Conservation (phyloP, 768 basidiomycete species). For the Xanthoconium purpureum region DNA sequence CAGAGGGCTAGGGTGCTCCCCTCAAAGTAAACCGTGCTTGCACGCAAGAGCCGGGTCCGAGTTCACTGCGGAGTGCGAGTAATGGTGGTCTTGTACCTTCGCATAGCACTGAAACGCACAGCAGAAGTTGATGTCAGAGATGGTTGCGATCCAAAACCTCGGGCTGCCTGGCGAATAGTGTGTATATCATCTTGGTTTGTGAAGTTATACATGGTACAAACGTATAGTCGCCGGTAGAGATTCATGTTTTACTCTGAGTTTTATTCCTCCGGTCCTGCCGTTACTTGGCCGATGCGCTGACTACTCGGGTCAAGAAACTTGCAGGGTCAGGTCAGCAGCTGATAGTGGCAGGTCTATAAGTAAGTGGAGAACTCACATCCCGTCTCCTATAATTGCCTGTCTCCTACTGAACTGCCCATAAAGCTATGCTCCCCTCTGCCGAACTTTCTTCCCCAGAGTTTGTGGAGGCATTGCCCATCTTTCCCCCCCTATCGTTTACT, state of each 20-base stretch:
- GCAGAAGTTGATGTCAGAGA: background rate
- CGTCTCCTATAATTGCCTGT: too few species aligned
- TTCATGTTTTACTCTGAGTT: too few species aligned
- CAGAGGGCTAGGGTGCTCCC: too few species aligned
- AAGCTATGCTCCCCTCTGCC: conserved; percentile 1
- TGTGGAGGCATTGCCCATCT: background rate
- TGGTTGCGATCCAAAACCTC: background rate
- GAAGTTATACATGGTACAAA: background rate
- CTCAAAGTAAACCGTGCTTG: too few species aligned
- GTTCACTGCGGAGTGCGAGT: too few species aligned
- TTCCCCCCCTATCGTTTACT: background rate
- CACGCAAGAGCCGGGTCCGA: too few species aligned
- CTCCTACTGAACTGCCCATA: background rate
- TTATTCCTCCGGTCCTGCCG: background rate
- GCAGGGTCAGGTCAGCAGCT: background rate
- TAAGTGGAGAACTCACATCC: background rate
- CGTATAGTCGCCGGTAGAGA: too few species aligned
- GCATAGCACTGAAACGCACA: too few species aligned
- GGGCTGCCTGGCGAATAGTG: background rate
- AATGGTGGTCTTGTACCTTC: too few species aligned
- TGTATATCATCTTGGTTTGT: background rate
- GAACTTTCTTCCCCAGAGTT: background rate
- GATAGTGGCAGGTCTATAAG: background rate
- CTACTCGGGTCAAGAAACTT: background rate
- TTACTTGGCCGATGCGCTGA: background rate